phyloP scores from a whole-genome alignment of 2,329 filamentous ascomycete species.

The Aureobasidium uvarum region DNA sequence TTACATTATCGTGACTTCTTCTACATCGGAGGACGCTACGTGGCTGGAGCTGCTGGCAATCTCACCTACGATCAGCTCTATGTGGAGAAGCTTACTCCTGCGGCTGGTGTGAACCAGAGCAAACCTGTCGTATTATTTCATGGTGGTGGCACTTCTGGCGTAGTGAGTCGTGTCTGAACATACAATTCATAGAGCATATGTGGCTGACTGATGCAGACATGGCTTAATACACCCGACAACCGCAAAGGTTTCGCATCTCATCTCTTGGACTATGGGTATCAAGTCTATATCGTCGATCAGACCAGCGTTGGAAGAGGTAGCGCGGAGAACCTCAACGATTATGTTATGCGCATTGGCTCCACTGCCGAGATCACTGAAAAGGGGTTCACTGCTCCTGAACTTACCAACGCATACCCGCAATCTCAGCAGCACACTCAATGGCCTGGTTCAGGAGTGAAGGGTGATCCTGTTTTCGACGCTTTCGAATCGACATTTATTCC shows the following conservation, averaged over 20 bases:
- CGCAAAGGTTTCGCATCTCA: constrained; percentile 43
- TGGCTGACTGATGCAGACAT: constrained; percentile 17
- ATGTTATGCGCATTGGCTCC: constrained; percentile 21
- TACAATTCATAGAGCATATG: not conserved
- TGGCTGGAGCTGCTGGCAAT: constrained; percentile 27
- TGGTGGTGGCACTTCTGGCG: constrained; percentile 45
- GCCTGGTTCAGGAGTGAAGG: constrained; percentile 30
- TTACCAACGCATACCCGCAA: constrained; percentile 28
- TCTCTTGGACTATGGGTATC: constrained; percentile 26
- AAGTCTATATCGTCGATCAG: constrained; percentile 46
- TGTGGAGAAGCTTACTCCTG: constrained; percentile 23
- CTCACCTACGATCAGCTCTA: constrained; percentile 21
- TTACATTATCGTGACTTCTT: constrained; percentile 24
- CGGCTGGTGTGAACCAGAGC: constrained; percentile 29
- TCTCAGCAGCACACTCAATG: constrained; percentile 30
- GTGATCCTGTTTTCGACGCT: constrained; percentile 37
- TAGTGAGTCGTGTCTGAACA: constrained; percentile 34
- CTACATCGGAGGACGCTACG: constrained; percentile 26
- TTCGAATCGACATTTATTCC: constrained; percentile 37
- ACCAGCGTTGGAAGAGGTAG: constrained; percentile 29
- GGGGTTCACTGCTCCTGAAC: constrained; percentile 33
- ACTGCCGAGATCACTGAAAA: constrained; percentile 19
- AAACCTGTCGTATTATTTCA: constrained; percentile 47
- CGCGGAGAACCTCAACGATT: constrained; percentile 3
- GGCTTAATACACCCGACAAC: constrained; percentile 47